Base-by-base conservation (phyloP, 345 rosid species). In the Rhodamnia rubescens region DNA sequence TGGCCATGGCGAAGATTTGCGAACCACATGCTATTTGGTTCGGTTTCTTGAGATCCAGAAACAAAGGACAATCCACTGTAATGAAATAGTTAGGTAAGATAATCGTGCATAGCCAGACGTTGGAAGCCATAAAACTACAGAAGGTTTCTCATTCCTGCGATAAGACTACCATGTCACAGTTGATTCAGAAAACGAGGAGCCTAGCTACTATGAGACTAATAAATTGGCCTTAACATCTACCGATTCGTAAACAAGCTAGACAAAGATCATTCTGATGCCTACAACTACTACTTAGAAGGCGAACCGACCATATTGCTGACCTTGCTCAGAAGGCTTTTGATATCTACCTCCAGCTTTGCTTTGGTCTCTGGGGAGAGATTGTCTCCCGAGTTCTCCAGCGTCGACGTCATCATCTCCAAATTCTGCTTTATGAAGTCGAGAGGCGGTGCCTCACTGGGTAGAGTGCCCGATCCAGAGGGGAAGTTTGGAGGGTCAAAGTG, bases 331-430 rank as follows among this genome's bases (percentile, higher is more conserved):
- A 97, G 95, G 78, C 92, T 91, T 47, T 95, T 91, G 74, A 97
- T 97, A 88, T 93, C 99, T 44, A 86, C 86, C 91, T 93, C 98
- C 82, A 97, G 85, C 85, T 94, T 94, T 36, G 90, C 94, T 90
- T 87, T 95, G 82, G 91, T 95, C 90, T 95, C 98, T 2, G 93
- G 94, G 36, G 98, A 93, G 84, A 95, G 92, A 88, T 90, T 89
- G 88, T 97, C 92, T 56, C 99, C 99, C 0, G 98, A 91, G 83
- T 94, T 90, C 91, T 93, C 92, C 88, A 97, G 91, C 98, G 94
- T 95, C 55, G 92, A 88, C 22, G 96, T 95, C 98, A 97, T 95
- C 94, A 92, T 95, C 93, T 93, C 94, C 75, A 97, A 93, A 89
- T 97, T 95, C 87, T 93, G 91, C 90, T 91, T 91, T 86, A 97